Evolutionary conservation across 1,284 basidiomycete species (phyloP).

Genomic region (Mycena citricolor): DNA sequence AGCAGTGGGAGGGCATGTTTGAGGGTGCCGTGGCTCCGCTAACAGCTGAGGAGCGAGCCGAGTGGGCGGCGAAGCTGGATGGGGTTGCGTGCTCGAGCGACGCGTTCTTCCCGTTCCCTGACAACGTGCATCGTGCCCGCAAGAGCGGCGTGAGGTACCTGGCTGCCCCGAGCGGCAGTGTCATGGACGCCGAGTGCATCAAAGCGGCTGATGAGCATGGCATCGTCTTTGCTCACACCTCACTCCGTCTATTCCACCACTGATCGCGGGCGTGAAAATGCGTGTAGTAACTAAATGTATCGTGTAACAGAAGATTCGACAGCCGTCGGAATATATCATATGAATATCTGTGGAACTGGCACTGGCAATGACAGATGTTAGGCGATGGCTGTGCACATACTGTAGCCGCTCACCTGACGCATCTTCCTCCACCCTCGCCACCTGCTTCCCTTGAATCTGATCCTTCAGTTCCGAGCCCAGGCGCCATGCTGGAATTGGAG

Average conservation of each 20-base stretch:
- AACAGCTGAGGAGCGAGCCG: slow-evolving; percentile 69
- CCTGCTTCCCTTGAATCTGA: too few species aligned
- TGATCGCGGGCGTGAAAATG: too few species aligned
- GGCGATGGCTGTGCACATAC: too few species aligned
- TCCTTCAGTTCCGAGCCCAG: too few species aligned
- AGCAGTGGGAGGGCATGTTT: slow-evolving; percentile 91
- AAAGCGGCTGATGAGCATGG: slow-evolving; percentile 90
- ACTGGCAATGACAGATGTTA: too few species aligned
- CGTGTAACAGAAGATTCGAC: too few species aligned
- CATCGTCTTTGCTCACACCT: slow-evolving; percentile 87
- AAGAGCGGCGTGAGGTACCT: slow-evolving; percentile 92
- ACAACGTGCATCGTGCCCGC: slow-evolving; percentile 93
- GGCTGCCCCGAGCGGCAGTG: slow-evolving; percentile 92
- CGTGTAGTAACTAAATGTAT: too few species aligned
- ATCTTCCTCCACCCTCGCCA: too few species aligned
- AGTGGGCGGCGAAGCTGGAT: slow-evolving; percentile 72
- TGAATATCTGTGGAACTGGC: too few species aligned
- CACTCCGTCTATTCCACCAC: slow-evolving; percentile 81
- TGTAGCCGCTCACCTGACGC: too few species aligned
- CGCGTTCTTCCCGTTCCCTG: slow-evolving; percentile 99
- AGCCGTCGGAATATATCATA: too few species aligned
- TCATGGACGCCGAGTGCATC: slow-evolving; percentile 96
- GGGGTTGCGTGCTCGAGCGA: slow-evolving; percentile 93
- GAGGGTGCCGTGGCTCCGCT: slow-evolving; percentile 73
- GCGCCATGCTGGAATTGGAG: too few species aligned